A percentile compares a stretch with the other conserved stretches of the same genome.
Conservation (phyloP, 495 filamentous ascomycete species). For the Sphaerosporella brunnea region DNA sequence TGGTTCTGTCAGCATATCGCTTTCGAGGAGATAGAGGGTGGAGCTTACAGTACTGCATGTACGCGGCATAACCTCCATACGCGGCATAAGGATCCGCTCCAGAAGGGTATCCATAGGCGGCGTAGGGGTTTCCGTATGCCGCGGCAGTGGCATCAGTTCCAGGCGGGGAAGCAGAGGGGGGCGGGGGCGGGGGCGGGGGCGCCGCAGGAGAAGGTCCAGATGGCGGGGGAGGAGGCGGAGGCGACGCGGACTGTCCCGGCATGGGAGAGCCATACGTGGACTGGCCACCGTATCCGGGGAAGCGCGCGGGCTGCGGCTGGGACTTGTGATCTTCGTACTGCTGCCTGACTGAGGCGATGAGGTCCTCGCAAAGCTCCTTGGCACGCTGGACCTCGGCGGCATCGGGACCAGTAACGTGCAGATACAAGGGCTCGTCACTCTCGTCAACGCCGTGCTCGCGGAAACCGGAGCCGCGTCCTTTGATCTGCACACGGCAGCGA, state of each 20-base stretch:
- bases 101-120: slow-evolving; percentile 69
- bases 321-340: slow-evolving; percentile 82
- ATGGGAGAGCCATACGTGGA: slow-evolving; percentile 24
- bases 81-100: slow-evolving; percentile 72
- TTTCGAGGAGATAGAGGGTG: not conserved
- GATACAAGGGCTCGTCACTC: slow-evolving; percentile 86
- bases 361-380: slow-evolving; percentile 71
- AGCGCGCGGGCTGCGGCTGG: slow-evolving; percentile 53
- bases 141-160: slow-evolving; percentile 20
- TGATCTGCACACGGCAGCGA: slow-evolving; percentile 88
- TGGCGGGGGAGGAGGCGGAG: slow-evolving; percentile 18
- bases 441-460: slow-evolving; percentile 73
- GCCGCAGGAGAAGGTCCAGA: slow-evolving; percentile 20
- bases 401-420: slow-evolving; percentile 87
- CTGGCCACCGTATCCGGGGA: slow-evolving; percentile 38
- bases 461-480: slow-evolving; percentile 90
- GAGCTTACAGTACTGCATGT: slow-evolving; percentile 46
- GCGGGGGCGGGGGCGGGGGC: slow-evolving; percentile 19
- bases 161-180: slow-evolving; percentile 27
- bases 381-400: slow-evolving; percentile 68
- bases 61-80: slow-evolving; percentile 65
- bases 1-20: not conserved
- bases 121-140: slow-evolving; percentile 65
- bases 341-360: slow-evolving; percentile 63
- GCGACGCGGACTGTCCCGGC: slow-evolving; percentile 20